Base-by-base conservation (phyloP, 805 yeast genomes). In the Wickerhamomyces bisporus region DNA sequence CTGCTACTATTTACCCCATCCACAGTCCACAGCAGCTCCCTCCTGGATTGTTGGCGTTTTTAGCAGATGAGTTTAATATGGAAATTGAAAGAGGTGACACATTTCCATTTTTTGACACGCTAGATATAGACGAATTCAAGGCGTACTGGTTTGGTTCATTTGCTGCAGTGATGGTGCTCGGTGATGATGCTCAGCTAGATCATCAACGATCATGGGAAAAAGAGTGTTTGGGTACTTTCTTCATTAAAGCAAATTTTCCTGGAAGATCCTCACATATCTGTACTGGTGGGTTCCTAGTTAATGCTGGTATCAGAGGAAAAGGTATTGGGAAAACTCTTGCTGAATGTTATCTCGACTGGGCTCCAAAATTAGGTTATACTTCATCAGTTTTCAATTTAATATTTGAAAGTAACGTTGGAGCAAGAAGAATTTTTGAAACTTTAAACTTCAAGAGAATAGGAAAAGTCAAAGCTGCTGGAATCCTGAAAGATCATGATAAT, bases 201-300 rank as follows among this genome's bases (percentile, higher is more conserved):
- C 63, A 52, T 35, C 67, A 63, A 33, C 74, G 81, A 36, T 87
- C 82, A 55, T 89, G 98, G 96, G 94, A 88, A 43, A 86, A 85
- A 50, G 89, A 83, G 55, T 91, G 97, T 57, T 66, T 93, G 33
- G 98, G 98, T 1, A 75, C 89, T 2, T 88, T 91, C 55, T 80
- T 73, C 56, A 71, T 91, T 43, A 83, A 83, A 47, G 93, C 97
- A 3, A 84, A 86, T 52, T 91, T 81, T 55, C 96, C 97, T 0
- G 98, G 98, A 2, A 68, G 98, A 32, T 82, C 93, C 15, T 79
- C 95, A 0, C 97, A 91, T 55, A 81, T 93, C n/a, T 88, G 95
- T 50, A 85, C 95, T 0, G 95, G 86, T 2, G 81, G 82, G 16
- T 84, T 91, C 50, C 64, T 91, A 26, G 98, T 91, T 3, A 88